These are phyloP conservation scores for Chlorella ohadii DNA, from an alignment of 139 green algal genomes.

Conservation along the genomic window DNA sequence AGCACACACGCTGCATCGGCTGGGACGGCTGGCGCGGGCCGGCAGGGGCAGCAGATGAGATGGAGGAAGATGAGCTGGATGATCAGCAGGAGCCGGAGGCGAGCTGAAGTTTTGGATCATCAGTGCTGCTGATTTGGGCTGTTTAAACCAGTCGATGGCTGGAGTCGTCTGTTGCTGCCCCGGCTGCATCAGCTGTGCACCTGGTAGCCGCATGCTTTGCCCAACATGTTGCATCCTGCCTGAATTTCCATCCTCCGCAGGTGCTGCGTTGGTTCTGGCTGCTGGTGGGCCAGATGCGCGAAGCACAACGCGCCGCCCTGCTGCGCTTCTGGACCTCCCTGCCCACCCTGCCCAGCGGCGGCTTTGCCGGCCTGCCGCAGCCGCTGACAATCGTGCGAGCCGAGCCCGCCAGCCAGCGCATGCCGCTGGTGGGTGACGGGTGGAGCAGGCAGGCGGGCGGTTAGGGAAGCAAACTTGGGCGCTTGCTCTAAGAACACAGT, in stretches of 20 bases:
- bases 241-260: neutral
- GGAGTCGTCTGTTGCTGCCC: neutral
- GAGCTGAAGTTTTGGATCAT: no score
- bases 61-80: neutral
- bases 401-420: neutral
- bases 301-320: neutral
- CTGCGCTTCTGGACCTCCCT: constrained; percentile 16
- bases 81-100: neutral
- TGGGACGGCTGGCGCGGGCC: neutral
- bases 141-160: neutral
- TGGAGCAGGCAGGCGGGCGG: no score
- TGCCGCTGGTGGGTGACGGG: neutral
- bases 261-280: constrained; percentile 10
- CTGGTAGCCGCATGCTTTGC: neutral
- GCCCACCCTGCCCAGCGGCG: neutral
- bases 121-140: no score
- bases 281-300: neutral
- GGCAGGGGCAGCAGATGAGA: neutral
- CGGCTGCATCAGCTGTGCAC: neutral
- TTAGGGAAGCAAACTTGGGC: neutral
- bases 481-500: neutral
- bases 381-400: neutral
- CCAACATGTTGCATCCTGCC: neutral
- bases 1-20: neutral
- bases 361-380: neutral